Conservation (phyloP, 139 green algal species). For the Micromonas pusilla region DNA sequence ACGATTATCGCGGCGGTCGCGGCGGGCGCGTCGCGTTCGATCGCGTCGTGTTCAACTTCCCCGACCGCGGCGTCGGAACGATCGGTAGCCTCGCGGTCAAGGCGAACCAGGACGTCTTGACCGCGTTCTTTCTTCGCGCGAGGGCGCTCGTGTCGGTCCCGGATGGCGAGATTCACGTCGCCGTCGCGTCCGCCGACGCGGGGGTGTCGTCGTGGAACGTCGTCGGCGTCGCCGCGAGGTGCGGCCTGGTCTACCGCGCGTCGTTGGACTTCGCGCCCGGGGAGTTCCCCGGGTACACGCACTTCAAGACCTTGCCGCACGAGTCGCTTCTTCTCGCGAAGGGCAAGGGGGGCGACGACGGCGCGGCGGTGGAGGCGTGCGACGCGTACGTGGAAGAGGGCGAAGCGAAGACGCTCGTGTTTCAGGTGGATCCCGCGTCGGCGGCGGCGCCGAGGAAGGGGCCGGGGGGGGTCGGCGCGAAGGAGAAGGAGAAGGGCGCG, state of each 20-base stretch:
- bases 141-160: neutral
- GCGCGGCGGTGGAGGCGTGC: neutral
- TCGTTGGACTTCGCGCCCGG: constrained; percentile 1
- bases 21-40: constrained; percentile 1
- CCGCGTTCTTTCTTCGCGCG: neutral
- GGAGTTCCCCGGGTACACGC: constrained; percentile 26
- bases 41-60: constrained; percentile 24
- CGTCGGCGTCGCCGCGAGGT: neutral
- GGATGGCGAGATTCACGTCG: constrained; percentile 15
- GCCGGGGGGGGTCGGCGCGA: neutral
- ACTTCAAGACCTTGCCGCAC: neutral
- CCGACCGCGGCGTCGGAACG: neutral
- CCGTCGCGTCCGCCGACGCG: neutral
- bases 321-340: neutral
- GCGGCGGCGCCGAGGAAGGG: neutral
- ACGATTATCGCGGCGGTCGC: neutral
- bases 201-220: constrained; percentile 9
- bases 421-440: neutral
- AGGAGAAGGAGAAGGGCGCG: neutral
- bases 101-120: neutral
- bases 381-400: neutral
- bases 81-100: neutral
- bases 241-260: neutral
- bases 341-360: neutral
- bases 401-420: neutral